Evolutionary conservation across 1,284 basidiomycete species (phyloP).

Genomic region (Ceratobasidium sp.): DNA sequence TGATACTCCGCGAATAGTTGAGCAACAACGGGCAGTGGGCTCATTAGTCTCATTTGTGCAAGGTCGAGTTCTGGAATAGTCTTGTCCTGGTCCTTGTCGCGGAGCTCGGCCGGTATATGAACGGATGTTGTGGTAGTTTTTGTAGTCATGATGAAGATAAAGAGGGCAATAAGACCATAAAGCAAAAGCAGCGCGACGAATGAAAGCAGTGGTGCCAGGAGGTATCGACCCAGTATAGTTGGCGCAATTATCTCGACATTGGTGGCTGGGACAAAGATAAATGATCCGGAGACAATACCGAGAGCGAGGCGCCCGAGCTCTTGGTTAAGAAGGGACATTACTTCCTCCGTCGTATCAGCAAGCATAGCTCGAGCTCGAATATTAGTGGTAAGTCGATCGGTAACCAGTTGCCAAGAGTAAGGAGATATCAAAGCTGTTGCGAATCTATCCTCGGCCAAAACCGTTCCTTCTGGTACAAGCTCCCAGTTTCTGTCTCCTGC

Average conservation of each 20-base stretch:
- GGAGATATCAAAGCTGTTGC: neutral
- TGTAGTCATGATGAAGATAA: neutral
- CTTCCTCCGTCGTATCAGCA: neutral
- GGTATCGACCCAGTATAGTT: constrained; percentile 1
- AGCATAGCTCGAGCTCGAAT: constrained; percentile 8
- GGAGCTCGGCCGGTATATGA: neutral
- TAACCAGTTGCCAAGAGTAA: neutral
- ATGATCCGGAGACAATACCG: neutral
- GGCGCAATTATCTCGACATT: neutral
- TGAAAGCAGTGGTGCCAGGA: constrained; percentile 2
- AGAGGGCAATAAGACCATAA: constrained; percentile 1
- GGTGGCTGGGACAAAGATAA: neutral
- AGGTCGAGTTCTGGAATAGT: neutral
- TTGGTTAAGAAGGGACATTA: constrained; percentile 14
- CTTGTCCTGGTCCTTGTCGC: neutral
- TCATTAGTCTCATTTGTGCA: neutral
- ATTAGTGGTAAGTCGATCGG: neutral
- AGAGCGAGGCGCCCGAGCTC: constrained; percentile 11
- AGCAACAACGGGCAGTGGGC: neutral
- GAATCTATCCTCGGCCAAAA: neutral
- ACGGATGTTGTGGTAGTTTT: neutral
- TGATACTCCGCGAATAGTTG: neutral
- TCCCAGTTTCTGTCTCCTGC: neutral
- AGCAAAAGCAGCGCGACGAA: constrained; percentile 3
- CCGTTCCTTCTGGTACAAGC: neutral